Conservation (phyloP, 2,329 filamentous ascomycete species). For the Colletotrichum viniferum region DNA sequence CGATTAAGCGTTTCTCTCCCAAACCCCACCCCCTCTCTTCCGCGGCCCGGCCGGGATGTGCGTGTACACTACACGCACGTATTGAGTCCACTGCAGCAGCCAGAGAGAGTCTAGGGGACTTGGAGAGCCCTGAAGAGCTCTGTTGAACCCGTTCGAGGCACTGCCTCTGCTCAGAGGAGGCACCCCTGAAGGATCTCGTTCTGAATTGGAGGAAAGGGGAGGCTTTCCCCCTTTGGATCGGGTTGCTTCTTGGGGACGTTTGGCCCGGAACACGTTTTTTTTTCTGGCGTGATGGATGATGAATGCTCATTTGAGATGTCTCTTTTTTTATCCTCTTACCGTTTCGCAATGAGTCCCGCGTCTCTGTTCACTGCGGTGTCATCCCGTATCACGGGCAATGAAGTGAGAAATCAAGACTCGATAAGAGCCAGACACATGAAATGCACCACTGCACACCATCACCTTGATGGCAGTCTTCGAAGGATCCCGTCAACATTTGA, state of each 20-base stretch:
- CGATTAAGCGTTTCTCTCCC: background rate
- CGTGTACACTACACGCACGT: background rate
- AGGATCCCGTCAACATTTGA: background rate
- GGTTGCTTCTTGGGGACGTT: background rate
- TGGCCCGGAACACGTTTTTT: background rate
- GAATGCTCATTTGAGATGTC: background rate
- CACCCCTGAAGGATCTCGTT: background rate
- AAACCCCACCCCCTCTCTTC: background rate
- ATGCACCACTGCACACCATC: background rate
- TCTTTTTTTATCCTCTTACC: background rate
- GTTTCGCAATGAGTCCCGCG: background rate
- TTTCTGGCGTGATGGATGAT: background rate
- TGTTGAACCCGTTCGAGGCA: background rate
- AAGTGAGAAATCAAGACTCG: background rate
- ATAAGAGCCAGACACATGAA: background rate
- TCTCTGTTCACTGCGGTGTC: background rate
- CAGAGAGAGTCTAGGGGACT: background rate
- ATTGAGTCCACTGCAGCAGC: background rate
- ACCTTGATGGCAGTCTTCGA: background rate
- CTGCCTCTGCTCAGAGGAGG: background rate
- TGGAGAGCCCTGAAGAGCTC: background rate
- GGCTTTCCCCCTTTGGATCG: background rate
- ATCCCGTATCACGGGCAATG: background rate
- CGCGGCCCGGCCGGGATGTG: background rate
- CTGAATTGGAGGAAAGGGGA: background rate